Evolutionary conservation across 2,329 filamentous ascomycete genomes (phyloP).

Genomic region (Pezicula radicicola): DNA sequence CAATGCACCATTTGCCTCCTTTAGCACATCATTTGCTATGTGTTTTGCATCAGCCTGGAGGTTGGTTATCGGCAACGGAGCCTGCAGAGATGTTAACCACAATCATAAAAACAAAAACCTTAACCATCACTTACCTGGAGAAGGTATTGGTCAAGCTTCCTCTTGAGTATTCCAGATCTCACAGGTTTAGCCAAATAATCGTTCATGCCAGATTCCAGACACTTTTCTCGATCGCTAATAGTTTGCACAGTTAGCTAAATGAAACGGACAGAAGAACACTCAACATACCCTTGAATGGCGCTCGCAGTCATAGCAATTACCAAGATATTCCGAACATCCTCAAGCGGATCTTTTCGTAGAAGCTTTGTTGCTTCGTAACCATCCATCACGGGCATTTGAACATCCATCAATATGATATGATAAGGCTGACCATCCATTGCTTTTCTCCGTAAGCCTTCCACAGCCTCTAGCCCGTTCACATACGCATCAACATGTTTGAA

Average conservation of each 20-base stretch:
- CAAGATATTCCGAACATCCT: constrained; percentile 76
- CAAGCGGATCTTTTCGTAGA: constrained; percentile 72
- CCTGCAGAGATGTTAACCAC: neutral
- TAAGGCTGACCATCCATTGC: constrained; percentile 73
- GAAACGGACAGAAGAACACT: too few relatives aligned
- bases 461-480: constrained; percentile 83
- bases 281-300: constrained; percentile 70
- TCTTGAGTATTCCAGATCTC: constrained; percentile 80
- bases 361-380: constrained; percentile 88
- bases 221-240: constrained; percentile 76
- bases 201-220: constrained; percentile 94
- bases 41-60: neutral
- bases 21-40: neutral
- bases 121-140: constrained; percentile 18
- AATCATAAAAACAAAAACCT: neutral
- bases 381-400: constrained; percentile 92
- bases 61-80: neutral
- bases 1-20: neutral
- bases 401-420: constrained; percentile 92
- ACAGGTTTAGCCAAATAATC: constrained; percentile 96
- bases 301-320: constrained; percentile 97
- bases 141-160: constrained; percentile 72
- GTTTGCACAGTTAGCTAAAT: too few relatives aligned
- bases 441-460: constrained; percentile 78
- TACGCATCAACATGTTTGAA: constrained; percentile 82